Conservation (phyloP, 2,329 filamentous ascomycete species). For the Beauveria pseudobassiana region DNA sequence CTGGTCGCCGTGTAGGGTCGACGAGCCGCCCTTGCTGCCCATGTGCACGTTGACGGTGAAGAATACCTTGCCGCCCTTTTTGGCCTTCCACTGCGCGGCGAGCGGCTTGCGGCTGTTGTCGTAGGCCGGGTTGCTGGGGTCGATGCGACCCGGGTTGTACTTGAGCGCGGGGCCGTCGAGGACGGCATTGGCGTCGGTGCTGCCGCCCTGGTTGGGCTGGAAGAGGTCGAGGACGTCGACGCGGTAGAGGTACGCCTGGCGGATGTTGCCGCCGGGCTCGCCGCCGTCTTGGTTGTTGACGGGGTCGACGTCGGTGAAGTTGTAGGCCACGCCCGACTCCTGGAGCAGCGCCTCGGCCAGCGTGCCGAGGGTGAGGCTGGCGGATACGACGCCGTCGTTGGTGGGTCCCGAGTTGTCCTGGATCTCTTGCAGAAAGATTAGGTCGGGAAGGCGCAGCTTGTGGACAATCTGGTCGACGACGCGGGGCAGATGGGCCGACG, state of each 20-base stretch:
- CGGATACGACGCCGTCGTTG: constrained; percentile 49
- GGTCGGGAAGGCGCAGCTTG: constrained; percentile 54
- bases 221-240: constrained; percentile 50
- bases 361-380: constrained; percentile 51
- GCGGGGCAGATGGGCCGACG: constrained; percentile 44
- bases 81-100: constrained; percentile 56
- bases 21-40: constrained; percentile 57
- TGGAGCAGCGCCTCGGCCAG: constrained; percentile 45
- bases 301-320: constrained; percentile 52
- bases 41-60: constrained; percentile 69
- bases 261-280: constrained; percentile 64
- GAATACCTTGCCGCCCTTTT: constrained; percentile 44
- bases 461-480: constrained; percentile 59
- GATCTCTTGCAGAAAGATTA: constrained; percentile 64
- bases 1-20: constrained; percentile 56
- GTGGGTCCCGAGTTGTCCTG: constrained; percentile 58
- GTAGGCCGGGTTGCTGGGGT: constrained; percentile 54
- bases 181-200: constrained; percentile 49
- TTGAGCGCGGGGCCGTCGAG: constrained; percentile 47
- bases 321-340: constrained; percentile 46
- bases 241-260: constrained; percentile 62
- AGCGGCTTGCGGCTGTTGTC: constrained; percentile 57
- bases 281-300: constrained; percentile 57
- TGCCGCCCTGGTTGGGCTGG: constrained; percentile 48
- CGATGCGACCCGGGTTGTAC: constrained; percentile 63